Evolutionary conservation across 371 early-diverging fungal species (phyloP).

Genomic region (Rhizomucor miehei): DNA sequence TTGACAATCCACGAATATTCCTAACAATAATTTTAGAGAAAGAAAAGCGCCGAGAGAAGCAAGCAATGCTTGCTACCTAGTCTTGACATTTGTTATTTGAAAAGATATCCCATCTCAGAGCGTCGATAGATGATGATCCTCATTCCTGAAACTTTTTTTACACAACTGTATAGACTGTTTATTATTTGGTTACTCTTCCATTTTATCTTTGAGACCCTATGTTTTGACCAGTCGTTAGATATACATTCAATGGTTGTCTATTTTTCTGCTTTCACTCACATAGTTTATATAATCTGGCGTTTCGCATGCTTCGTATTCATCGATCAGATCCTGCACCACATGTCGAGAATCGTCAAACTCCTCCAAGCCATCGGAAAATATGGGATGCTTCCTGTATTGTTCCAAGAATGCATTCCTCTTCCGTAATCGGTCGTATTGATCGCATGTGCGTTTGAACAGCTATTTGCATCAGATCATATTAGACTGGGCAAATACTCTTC

Average conservation of each 20-base stretch:
- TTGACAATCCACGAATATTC: too few relatives aligned
- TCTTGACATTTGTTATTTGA: too few relatives aligned
- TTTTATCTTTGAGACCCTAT: constrained; percentile 11
- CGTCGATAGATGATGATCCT: too few relatives aligned
- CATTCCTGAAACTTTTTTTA: too few relatives aligned
- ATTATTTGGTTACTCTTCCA: constrained; percentile 3
- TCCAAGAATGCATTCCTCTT: constrained; percentile 99
- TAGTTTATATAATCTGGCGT: constrained; percentile 76
- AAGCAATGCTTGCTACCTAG: too few relatives aligned
- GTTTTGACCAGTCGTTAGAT: neutral
- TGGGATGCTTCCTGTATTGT: constrained; percentile 83
- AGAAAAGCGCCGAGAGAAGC: too few relatives aligned
- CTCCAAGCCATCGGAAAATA: constrained; percentile 83
- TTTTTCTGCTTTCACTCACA: constrained; percentile 15
- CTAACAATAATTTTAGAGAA: too few relatives aligned
- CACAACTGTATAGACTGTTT: too few relatives aligned
- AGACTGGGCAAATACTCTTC: too few relatives aligned
- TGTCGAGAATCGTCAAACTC: constrained; percentile 91
- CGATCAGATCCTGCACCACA: constrained; percentile 87
- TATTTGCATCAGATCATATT: constrained; percentile 16
- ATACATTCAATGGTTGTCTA: neutral
- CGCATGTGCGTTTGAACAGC: constrained; percentile 91
- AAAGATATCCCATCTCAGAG: too few relatives aligned
- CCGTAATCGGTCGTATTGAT: constrained; percentile 96
- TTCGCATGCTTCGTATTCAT: constrained; percentile 94